A percentile compares a stretch with the other conserved stretches of the same genome.
phyloP scores from a whole-genome alignment of 352 stramenopile species.

The Phytophthora sansomeana region DNA sequence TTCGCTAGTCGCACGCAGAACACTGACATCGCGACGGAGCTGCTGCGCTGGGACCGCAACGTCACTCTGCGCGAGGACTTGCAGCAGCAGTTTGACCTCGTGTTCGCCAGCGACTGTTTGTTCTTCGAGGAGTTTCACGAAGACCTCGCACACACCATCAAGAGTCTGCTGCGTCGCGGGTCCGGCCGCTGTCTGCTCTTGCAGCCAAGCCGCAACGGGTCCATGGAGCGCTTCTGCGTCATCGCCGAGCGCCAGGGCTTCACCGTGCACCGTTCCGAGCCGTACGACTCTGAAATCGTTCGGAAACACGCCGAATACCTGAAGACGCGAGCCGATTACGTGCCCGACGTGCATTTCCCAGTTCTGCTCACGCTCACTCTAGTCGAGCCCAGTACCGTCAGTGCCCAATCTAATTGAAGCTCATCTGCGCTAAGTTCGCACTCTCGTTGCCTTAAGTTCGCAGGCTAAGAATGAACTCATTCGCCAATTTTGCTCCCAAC shows the following conservation, averaged over 20 bases:
- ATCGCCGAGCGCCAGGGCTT: conserved; percentile 56
- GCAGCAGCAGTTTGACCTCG: conserved; percentile 73
- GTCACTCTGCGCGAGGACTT: conserved; percentile 31
- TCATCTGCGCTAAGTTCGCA: conserved; percentile 29
- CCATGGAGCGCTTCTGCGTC: conserved; percentile 78
- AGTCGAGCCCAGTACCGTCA: background rate
- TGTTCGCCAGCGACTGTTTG: conserved; percentile 86
- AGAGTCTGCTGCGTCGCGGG: conserved; percentile 49
- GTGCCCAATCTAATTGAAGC: conserved; percentile 29
- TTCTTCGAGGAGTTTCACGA: conserved; percentile 91
- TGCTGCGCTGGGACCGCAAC: conserved; percentile 79
- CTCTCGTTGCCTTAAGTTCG: conserved; percentile 16
- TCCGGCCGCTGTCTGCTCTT: conserved; percentile 73
- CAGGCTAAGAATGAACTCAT: conserved; percentile 32
- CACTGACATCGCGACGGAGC: conserved; percentile 35
- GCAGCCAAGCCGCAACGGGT: conserved; percentile 75
- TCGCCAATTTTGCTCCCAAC: conserved; percentile 18
- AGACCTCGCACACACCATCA: conserved; percentile 75
- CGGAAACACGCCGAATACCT: conserved; percentile 47
- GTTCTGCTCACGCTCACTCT: conserved; percentile 56
- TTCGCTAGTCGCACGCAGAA: conserved; percentile 7
- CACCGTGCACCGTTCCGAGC: conserved; percentile 34
- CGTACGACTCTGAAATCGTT: conserved; percentile 56
- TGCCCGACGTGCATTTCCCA: conserved; percentile 75
- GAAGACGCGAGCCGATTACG: conserved; percentile 54